Evolutionary conservation across 495 filamentous ascomycete genomes (phyloP), one percentile per base, ranked within the genome.

Genomic region (Penicillium lividum): DNA sequence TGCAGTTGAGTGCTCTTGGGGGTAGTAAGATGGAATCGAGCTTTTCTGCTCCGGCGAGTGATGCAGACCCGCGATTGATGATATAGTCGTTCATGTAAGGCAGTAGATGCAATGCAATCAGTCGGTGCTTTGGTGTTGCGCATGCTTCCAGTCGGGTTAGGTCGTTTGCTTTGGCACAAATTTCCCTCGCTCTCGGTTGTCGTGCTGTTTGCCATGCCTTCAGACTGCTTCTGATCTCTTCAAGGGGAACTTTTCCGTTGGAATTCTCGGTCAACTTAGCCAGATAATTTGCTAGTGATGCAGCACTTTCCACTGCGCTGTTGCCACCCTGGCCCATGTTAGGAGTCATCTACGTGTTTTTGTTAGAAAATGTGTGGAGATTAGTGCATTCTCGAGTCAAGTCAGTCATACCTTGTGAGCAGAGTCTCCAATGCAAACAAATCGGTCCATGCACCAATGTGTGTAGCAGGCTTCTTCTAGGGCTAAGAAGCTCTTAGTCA

Each of bases 401-500:
- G 22, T 22, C 9, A 11, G 25, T 42, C 56, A 31, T 65, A 66
- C 65, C 64, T 70, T 66, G 46, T 68, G 68, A 3, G 61, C 22
- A 0, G 60, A 53, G 27, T 70, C 65, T 6, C 68, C 68, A 45
- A 70, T 64, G 44, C 65, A 68, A 13, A 64, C 65, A 25, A 51
- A 52, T 6, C 65, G 53, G 9, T 56, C 62, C 9, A n/a, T 44
- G 10, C 25, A 40, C 61, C 65, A 70, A 13, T 56, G n/a, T 9
- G 38, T 27, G 30, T 57, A 64, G 3, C 54, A 50, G 3, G 46
- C 60, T 27, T 68, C 65, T 46, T 70, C 68, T 7, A 70, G 27
- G 8, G 60, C 40, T 2, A 64, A 29, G 1, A 49, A 29, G 10
- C 34, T 36, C n/a, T 13, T 52, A 9, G 18, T 16, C 3, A 59